These are phyloP conservation scores for Corynascus novoguineensis DNA, from an alignment of 495 filamentous ascomycete genomes.

Conservation along the genomic window DNA sequence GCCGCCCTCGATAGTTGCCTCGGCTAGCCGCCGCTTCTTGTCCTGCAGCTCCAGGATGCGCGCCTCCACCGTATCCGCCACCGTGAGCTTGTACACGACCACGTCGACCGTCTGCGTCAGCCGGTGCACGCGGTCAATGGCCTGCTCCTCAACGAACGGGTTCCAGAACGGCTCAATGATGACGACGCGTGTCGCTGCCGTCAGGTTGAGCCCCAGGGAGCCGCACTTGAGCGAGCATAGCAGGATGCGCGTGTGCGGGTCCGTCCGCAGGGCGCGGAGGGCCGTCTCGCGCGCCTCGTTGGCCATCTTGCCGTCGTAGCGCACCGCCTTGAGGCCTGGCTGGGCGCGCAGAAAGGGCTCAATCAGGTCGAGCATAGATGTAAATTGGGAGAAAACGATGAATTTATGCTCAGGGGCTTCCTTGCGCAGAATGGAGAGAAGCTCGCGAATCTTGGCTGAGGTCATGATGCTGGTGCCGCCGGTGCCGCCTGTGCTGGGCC, in stretches of 20 bases:
- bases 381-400: conserved; percentile 97
- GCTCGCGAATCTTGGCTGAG: conserved; percentile 85
- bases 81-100: conserved; percentile 86
- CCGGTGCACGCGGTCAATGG: conserved; percentile 95
- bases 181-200: conserved; percentile 85
- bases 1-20: conserved; percentile 41
- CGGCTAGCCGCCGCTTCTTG: conserved; percentile 82
- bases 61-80: conserved; percentile 81
- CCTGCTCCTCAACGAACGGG: conserved; percentile 95
- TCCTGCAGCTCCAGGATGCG: conserved; percentile 88
- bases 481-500: conserved; percentile 22
- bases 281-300: conserved; percentile 89
- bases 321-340: conserved; percentile 62
- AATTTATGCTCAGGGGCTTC: conserved; percentile 80
- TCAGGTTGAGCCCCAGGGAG: conserved; percentile 87
- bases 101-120: conserved; percentile 93
- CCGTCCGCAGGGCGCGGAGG: conserved; percentile 61
- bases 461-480: conserved; percentile 46
- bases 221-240: conserved; percentile 93
- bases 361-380: conserved; percentile 91
- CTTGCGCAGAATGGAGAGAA: conserved; percentile 72
- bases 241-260: conserved; percentile 66
- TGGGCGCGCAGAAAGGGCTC: conserved; percentile 79
- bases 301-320: conserved; percentile 94
- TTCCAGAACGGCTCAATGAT: conserved; percentile 99